Evolutionary conservation across 2,329 filamentous ascomycete genomes (phyloP).

Genomic region (Reticulascus tulasneorum): DNA sequence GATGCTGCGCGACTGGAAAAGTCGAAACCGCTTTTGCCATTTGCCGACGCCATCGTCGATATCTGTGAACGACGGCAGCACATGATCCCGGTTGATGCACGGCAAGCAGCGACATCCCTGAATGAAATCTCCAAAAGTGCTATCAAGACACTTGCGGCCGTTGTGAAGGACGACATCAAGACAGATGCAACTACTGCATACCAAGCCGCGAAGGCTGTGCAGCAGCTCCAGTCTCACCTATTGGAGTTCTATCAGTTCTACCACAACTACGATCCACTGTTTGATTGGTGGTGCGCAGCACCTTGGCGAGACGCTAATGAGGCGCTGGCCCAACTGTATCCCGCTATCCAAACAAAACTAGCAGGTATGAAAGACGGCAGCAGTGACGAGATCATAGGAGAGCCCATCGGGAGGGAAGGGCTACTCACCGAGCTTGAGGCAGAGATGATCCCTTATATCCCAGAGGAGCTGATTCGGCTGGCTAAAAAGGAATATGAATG

Average conservation of each 20-base stretch:
- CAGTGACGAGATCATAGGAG: slow-evolving; percentile 49
- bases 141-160: slow-evolving; percentile 23
- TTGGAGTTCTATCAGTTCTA: slow-evolving; percentile 48
- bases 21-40: slow-evolving; percentile 38
- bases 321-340: slow-evolving; percentile 29
- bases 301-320: slow-evolving; percentile 38
- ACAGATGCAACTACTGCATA: slow-evolving; percentile 11
- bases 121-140: slow-evolving; percentile 30
- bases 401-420: slow-evolving; percentile 50
- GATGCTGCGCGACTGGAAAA: slow-evolving; percentile 31
- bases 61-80: slow-evolving; percentile 46
- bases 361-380: slow-evolving; percentile 39
- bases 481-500: slow-evolving; percentile 49
- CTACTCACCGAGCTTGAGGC: slow-evolving; percentile 48
- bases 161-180: slow-evolving; percentile 28
- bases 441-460: slow-evolving; percentile 56
- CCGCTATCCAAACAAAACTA: slow-evolving; percentile 34
- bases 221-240: slow-evolving; percentile 35
- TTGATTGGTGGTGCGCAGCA: slow-evolving; percentile 51
- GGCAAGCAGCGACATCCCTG: slow-evolving; percentile 38
- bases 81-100: slow-evolving; percentile 36
- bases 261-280: slow-evolving; percentile 50
- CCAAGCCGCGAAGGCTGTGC: slow-evolving; percentile 30
- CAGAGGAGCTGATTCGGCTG: slow-evolving; percentile 50
- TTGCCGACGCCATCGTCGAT: slow-evolving; percentile 33